A percentile compares a stretch with the other conserved stretches of the same genome.
Conservation (phyloP, 176 grass and related monocot species). For the Bolboschoenus planiculmis region DNA sequence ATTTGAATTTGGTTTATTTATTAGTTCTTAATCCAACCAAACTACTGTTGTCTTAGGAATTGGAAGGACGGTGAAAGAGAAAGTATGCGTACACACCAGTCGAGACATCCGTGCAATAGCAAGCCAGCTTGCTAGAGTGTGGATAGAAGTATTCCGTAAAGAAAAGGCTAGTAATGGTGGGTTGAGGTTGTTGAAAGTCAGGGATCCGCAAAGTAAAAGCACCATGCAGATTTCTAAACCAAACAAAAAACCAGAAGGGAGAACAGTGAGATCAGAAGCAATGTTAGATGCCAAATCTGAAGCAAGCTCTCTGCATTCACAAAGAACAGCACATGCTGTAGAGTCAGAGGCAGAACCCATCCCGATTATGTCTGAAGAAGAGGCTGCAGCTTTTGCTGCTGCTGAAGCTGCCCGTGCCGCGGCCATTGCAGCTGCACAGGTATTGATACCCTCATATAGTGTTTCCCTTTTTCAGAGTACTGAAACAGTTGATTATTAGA, state of each 20-base stretch:
- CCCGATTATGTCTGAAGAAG: slow-evolving; percentile 69
- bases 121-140: slow-evolving; percentile 80
- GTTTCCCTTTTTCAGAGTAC: background rate
- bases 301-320: slow-evolving; percentile 36
- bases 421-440: slow-evolving; percentile 87
- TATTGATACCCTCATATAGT: background rate
- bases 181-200: slow-evolving; percentile 47
- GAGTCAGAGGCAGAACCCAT: slow-evolving; percentile 35
- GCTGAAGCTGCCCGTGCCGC: slow-evolving; percentile 82
- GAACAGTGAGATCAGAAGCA: slow-evolving; percentile 44
- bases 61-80: slow-evolving; percentile 90
- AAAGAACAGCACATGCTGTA: slow-evolving; percentile 29
- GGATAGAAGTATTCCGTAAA: slow-evolving; percentile 96
- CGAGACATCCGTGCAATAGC: slow-evolving; percentile 97
- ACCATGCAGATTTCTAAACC: slow-evolving; percentile 34
- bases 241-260: slow-evolving; percentile 59
- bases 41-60: slow-evolving; percentile 40
- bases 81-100: slow-evolving; percentile 97
- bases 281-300: slow-evolving; percentile 37
- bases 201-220: slow-evolving; percentile 28
- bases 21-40: background rate
- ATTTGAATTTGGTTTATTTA: slow-evolving; percentile 14
- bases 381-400: slow-evolving; percentile 80
- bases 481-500: background rate
- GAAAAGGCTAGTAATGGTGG: slow-evolving; percentile 80